A percentile compares a stretch with the other conserved stretches of the same genome.
Conservation (phyloP, 495 filamentous ascomycete genomes). For the Pyronema omphalodes region DNA sequence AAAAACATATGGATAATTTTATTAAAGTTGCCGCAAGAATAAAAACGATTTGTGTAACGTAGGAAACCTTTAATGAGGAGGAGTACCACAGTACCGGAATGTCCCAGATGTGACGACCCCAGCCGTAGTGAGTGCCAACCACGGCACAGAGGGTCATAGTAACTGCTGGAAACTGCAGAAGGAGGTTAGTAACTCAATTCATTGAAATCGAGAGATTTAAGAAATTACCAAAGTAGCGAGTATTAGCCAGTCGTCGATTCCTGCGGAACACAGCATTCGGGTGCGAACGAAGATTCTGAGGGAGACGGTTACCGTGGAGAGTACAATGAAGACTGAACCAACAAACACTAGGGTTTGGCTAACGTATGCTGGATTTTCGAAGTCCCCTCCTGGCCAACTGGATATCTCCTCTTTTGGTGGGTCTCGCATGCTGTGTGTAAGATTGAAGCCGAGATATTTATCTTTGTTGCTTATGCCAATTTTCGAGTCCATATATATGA, state of each 20-base stretch:
- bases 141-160: background rate
- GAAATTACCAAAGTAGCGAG: background rate
- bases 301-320: background rate
- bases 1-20: background rate
- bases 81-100: background rate
- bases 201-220: background rate
- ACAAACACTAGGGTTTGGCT: background rate
- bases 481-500: too few species aligned
- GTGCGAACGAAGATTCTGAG: background rate
- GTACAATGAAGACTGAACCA: background rate
- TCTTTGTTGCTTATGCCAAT: too few species aligned
- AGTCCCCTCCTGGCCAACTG: background rate
- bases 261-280: background rate
- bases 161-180: background rate
- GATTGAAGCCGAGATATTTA: too few species aligned
- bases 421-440: background rate
- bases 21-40: background rate
- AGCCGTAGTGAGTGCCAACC: background rate
- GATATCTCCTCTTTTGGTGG: background rate
- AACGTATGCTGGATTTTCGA: background rate
- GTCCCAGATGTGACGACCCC: background rate
- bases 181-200: background rate
- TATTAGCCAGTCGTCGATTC: background rate
- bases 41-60: background rate
- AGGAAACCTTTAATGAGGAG: background rate